Evolutionary conservation across 257 asterid species (phyloP), one percentile per base, ranked within the genome.

Genomic region (Coffea eugenioides): DNA sequence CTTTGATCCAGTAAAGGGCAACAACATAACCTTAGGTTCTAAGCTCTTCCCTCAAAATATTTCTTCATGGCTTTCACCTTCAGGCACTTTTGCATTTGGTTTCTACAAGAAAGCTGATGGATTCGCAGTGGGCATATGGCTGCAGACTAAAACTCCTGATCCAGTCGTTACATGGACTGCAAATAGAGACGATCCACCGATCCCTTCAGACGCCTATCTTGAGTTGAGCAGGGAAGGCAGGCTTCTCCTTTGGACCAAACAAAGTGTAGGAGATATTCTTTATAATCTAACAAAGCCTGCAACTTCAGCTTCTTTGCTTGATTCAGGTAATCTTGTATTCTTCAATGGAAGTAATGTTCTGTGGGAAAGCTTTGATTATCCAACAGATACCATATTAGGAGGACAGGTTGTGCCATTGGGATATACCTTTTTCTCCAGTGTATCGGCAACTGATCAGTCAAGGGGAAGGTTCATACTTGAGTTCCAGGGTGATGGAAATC

Each of bases 51-150:
- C 85, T 0, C 73, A 74, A 13, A 51, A 80, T 13, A 78, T 31
- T 2, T 74, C 52, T 13, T 74, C 71, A 25, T 82, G 85, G 85
- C 65, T 48, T 23, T 82, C 85, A 21, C 73, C 82, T 20, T 82
- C 85, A 73, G 80, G 80, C 27, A 52, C 13, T 65, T 82, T 82
- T 57, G 79, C 82, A 27, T 73, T 82, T 45, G 85, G 85, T 68
- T 82, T 82, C 82, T 82, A 78, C 68, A 41, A 43, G 57, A 67
- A 78, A 67, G 72, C 76, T 39, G 66, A 69, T 54, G 85, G 77
- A 27, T 82, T 82, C 78, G 76, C 68, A 25, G 75, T 82, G 39
- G 85, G 82, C 48, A 82, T 82, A 82, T 78, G 82, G 85, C 43
- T 82, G 36, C 75, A 48, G 46, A 2, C 15, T 6, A 23, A 36